Evolutionary conservation across 495 filamentous ascomycete species (phyloP), one percentile per base, ranked within the genome.

Genomic region (Penicillium arizonense): DNA sequence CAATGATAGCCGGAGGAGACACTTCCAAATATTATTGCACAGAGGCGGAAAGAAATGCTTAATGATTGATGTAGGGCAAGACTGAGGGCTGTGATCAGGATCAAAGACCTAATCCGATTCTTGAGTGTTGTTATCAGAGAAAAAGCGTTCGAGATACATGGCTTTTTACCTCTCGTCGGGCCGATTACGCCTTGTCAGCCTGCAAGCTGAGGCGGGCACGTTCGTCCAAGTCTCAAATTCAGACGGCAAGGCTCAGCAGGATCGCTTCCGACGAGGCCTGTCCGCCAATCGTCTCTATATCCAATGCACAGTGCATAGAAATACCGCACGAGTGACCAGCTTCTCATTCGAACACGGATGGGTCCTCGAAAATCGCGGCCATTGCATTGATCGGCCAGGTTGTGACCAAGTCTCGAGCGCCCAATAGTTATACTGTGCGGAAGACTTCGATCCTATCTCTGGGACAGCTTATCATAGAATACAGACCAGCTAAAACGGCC

Each of bases 161-260:
- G 18, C 37, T 47, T 47, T 54, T 48, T 54, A 54, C 20, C 52
- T 43, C 38, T 48, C 30, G 28, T 54, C 35, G 14, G 12, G 30
- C 52, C 13, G 28, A 43, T 54, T 33, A 48, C 44, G 44, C 36
- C 52, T 54, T 47, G 13, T 43, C 30, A 54, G 20, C 50, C 40
- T 47, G 1, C 35, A 43, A 11, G 44, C 43, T 47, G 5, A 48
- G 26, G 33, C 28, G 36, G 51, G 45, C 30, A 47, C 51, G 43
- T 18, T 47, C 11, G 13, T 44, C 38, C 8, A 47, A 38, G 32
- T 37, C 32, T 20, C 9, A 55, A 43, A n/a, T 38, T 55, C 2
- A 55, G 44, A 55, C 38, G 24, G 46, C 12, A 50, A 50, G 42
- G 34, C 35, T 32, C 14, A 28, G 44, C 10, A 49, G n/a, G 45